Evolutionary conservation across 192 early-diverging fungal species (phyloP), one percentile per base, ranked within the genome.

Genomic region (Coemansia guatemalensis): DNA sequence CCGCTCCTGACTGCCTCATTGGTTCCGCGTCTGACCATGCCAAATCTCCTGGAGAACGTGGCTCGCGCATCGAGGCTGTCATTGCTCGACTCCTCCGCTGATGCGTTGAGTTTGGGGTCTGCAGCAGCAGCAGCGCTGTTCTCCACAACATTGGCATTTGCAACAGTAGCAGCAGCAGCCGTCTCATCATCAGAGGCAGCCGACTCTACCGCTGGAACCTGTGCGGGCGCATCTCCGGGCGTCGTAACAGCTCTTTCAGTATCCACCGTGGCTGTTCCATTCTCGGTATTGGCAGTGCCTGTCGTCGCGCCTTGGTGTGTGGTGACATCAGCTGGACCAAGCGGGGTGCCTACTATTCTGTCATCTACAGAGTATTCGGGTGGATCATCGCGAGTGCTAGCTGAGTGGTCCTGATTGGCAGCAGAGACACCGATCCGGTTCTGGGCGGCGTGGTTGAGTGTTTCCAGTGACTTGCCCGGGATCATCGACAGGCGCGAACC

Each of bases 1-100:
- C 78, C 49, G 65, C 68, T 80, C 24, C 77, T 70, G 21, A 80
- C 77, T 2, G 54, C 77, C 5, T 56, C 65, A 53, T 71, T 80
- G 21, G 77, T 80, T 33, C 72, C 64, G 30, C 63, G 71, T 51
- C 51, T 68, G 32, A 74, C 71, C 21, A 64, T 60, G 9, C 52
- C 56, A n/a, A 80, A 44, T 23, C 61, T 60, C 48, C 65, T 59
- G 11, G 63, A 39, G 3, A 79, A 48, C 17, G 56, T 56, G 14
- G 39, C 48, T 29, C 54, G 59, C 26, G 59, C 58, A 48, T 62
- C 64, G 59, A 47, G 52, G 30, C 60, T 55, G 44, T 58, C 65
- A 22, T 61, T 50, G 63, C 65, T 48, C 18, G n/a, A 2, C 22
- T 57, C 49, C 4, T 47, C 63, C 8, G 22, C 22, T 17, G 47